These are phyloP conservation scores for Botrytis medusae DNA, from an alignment of 2,329 filamentous ascomycete genomes.

Conservation along the genomic window DNA sequence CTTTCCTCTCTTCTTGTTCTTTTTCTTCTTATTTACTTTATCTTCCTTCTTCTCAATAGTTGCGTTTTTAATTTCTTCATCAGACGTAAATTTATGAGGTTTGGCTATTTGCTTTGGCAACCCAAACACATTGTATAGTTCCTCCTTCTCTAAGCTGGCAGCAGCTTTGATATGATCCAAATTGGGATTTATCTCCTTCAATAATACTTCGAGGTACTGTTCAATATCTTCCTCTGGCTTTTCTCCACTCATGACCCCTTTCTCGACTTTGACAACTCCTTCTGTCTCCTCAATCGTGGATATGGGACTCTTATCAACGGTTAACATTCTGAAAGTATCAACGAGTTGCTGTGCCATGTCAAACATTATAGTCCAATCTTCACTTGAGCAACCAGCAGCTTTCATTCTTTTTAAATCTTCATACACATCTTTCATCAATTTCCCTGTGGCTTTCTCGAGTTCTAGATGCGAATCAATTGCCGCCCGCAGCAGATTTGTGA, in stretches of 20 bases:
- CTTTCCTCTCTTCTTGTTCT: background rate
- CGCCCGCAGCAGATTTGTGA: background rate
- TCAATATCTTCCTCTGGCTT: background rate
- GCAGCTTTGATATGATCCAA: background rate
- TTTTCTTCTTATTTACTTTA: background rate
- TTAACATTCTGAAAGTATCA: background rate
- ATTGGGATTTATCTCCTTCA: slow-evolving; percentile 5
- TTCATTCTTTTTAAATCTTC: background rate
- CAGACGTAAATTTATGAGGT: too few relatives aligned
- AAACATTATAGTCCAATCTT: background rate
- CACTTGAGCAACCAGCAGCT: background rate
- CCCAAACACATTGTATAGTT: background rate
- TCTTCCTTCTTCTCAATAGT: background rate
- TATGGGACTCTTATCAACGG: background rate
- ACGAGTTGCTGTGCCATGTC: background rate
- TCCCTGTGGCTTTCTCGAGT: background rate
- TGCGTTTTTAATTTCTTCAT: too few relatives aligned
- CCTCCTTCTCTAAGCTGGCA: background rate
- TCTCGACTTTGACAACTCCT: too few relatives aligned
- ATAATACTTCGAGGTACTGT: background rate
- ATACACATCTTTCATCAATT: background rate
- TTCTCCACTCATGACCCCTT: background rate
- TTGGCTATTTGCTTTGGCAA: background rate
- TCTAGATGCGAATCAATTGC: slow-evolving; percentile 3
- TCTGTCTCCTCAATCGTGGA: background rate